Conservation (phyloP, 2,329 filamentous ascomycete genomes). For the Monosporascus sp. region DNA sequence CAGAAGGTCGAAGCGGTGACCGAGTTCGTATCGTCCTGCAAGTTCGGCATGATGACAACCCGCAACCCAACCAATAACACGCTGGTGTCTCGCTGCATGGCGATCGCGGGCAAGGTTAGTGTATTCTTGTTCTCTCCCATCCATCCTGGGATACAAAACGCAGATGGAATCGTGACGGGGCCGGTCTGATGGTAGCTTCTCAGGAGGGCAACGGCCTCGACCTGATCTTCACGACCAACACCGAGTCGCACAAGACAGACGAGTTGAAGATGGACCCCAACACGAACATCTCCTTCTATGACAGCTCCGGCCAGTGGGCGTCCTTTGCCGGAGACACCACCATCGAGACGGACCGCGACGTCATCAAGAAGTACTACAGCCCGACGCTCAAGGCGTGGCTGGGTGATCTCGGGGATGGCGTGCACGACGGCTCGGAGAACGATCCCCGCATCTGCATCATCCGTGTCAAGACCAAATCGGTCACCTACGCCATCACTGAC, state of each 20-base stretch:
- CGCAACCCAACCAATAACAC: conserved; percentile 48
- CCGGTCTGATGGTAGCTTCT: not conserved
- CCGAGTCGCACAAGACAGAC: conserved; percentile 79
- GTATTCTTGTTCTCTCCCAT: not conserved
- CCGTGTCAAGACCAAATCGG: conserved; percentile 63
- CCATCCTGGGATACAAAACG: not conserved
- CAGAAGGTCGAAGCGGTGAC: conserved; percentile 61
- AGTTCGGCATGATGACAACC: conserved; percentile 69
- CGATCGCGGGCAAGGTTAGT: conserved; percentile 58
- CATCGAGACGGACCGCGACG: conserved; percentile 62
- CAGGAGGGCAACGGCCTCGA: conserved; percentile 76
- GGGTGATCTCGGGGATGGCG: conserved; percentile 76
- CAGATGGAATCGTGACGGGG: no score
- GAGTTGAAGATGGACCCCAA: conserved; percentile 67
- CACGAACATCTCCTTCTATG: conserved; percentile 78
- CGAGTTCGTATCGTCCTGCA: conserved; percentile 54
- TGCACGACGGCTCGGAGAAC: conserved; percentile 72
- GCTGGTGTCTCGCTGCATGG: conserved; percentile 62
- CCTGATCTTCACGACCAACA: conserved; percentile 86
- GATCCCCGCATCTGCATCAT: conserved; percentile 83
- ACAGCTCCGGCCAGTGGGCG: conserved; percentile 73
- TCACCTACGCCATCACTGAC: conserved; percentile 63
- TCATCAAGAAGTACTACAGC: conserved; percentile 71
- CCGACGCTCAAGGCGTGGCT: conserved; percentile 74
- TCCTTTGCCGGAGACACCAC: conserved; percentile 67